Conservation (phyloP, 371 early-diverging fungal genomes). For the Funneliformis caledonium region DNA sequence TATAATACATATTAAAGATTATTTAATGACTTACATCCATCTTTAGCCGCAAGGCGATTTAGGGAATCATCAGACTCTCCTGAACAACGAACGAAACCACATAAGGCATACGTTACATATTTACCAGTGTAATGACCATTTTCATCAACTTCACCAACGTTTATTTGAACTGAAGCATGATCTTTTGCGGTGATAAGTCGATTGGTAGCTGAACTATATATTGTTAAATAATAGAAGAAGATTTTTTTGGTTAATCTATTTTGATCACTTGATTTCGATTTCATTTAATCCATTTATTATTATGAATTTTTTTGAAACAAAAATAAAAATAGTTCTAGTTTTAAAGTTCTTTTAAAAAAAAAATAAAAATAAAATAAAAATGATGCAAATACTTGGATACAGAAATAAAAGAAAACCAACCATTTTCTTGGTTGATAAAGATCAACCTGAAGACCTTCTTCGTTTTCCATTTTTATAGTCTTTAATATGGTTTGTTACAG, state of each 20-base stretch:
- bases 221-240: not conserved
- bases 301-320: not conserved
- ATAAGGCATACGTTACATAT: constrained; percentile 90
- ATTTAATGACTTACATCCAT: constrained; percentile 59
- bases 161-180: constrained; percentile 98
- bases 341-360: not conserved
- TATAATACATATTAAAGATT: not conserved
- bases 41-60: constrained; percentile 93
- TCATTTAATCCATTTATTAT: not conserved
- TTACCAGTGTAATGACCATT: constrained; percentile 79
- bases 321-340: not conserved
- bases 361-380: not conserved
- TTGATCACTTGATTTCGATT: too few relatives aligned
- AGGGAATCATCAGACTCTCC: constrained; percentile 96
- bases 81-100: constrained; percentile 89
- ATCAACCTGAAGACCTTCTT: constrained; percentile 81
- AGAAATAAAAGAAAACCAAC: constrained; percentile 53
- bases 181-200: constrained; percentile 93
- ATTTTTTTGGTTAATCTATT: too few relatives aligned
- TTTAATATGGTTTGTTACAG: not conserved
- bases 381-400: not conserved
- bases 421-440: constrained; percentile 97
- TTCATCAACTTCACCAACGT: constrained; percentile 94
- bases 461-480: constrained; percentile 61
- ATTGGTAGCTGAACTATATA: constrained; percentile 82